Evolutionary conservation across 1,284 basidiomycete species (phyloP).

Genomic region (Trichosporon sp.): DNA sequence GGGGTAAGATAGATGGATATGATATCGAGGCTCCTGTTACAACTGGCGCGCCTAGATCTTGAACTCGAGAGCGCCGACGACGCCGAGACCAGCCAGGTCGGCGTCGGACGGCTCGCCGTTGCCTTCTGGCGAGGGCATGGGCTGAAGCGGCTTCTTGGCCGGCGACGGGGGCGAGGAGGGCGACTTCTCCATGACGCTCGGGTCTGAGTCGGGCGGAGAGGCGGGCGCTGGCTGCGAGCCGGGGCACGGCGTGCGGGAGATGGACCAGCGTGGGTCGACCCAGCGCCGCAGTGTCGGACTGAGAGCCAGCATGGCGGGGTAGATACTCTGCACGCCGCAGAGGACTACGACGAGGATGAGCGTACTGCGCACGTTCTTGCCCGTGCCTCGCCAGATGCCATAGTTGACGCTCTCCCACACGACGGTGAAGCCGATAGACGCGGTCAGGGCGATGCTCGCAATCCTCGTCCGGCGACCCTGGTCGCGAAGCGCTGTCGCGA

Average conservation of each 20-base stretch:
- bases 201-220: slow-evolving; percentile 8
- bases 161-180: not conserved
- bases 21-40: not conserved
- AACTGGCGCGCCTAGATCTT: not conserved
- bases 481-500: slow-evolving; percentile 49
- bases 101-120: slow-evolving; percentile 16
- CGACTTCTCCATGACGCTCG: slow-evolving; percentile 9
- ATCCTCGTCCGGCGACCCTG: slow-evolving; percentile 50
- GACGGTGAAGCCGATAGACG: slow-evolving; percentile 41
- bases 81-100: slow-evolving; percentile 3
- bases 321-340: slow-evolving; percentile 35
- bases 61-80: slow-evolving; percentile 12
- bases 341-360: slow-evolving; percentile 36
- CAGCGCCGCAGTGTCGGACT: slow-evolving; percentile 35
- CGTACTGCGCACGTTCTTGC: slow-evolving; percentile 28
- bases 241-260: not conserved
- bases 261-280: slow-evolving; percentile 44
- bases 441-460: slow-evolving; percentile 42
- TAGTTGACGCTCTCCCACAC: slow-evolving; percentile 45
- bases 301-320: slow-evolving; percentile 34
- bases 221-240: not conserved
- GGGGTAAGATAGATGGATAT: not conserved
- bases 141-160: slow-evolving; percentile 3
- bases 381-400: slow-evolving; percentile 27
- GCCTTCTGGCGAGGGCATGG: slow-evolving; percentile 2